Percentiles rank a stretch among this genome's conserved stretches.
Evolutionary conservation across 2,329 filamentous ascomycete species (phyloP).

Genomic region (Xylaria sp.): DNA sequence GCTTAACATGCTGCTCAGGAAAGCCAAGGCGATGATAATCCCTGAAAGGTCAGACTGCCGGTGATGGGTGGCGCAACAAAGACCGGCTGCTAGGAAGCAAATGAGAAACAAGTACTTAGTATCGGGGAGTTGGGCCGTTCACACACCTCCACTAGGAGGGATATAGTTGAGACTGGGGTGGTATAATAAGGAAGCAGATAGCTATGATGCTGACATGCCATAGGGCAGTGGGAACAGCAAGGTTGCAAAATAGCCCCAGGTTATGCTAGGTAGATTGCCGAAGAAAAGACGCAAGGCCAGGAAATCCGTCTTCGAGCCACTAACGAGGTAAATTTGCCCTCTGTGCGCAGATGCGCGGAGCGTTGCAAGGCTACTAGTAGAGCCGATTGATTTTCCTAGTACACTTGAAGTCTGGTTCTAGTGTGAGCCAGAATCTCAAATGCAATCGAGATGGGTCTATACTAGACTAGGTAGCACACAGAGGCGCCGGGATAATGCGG

Average conservation of each 20-base stretch:
- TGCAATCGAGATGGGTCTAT: constrained; percentile 14
- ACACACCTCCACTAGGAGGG: constrained; percentile 51
- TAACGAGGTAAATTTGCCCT: constrained; percentile 40
- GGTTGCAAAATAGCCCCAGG: constrained; percentile 50
- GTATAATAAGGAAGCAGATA: constrained; percentile 51
- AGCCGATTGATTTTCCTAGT: constrained; percentile 28
- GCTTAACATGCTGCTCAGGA: constrained; percentile 45
- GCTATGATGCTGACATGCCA: constrained; percentile 51
- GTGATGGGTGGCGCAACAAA: constrained; percentile 43
- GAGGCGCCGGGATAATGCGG: constrained; percentile 28
- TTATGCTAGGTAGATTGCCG: constrained; percentile 51
- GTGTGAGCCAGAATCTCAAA: constrained; percentile 29
- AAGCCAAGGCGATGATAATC: constrained; percentile 47
- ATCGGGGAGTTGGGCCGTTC: constrained; percentile 47
- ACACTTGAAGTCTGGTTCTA: constrained; percentile 19
- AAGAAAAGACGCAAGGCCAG: constrained; percentile 42
- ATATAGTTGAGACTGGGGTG: constrained; percentile 51
- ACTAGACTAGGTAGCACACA: constrained; percentile 23
- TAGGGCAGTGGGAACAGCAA: constrained; percentile 50
- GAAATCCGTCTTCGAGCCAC: constrained; percentile 45
- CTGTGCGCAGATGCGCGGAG: constrained; percentile 33
- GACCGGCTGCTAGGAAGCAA: constrained; percentile 46
- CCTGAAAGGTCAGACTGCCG: constrained; percentile 47
- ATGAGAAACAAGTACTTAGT: constrained; percentile 44
- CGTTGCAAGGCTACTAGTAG: constrained; percentile 20